Conservation (phyloP, 75 land plant species). For the Adiantum capillusveneris region DNA sequence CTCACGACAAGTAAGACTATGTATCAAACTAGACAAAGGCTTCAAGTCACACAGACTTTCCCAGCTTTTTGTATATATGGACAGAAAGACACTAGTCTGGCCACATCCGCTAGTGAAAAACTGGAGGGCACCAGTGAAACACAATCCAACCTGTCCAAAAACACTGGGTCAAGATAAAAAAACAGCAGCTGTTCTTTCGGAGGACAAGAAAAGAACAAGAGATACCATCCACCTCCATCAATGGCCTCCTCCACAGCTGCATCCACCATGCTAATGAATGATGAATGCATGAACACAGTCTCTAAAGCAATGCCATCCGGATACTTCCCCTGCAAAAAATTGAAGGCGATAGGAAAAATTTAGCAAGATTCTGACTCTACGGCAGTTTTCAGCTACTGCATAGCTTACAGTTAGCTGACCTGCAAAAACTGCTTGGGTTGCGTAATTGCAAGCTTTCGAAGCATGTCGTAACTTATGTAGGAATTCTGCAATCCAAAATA, state of each 20-base stretch:
- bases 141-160: conserved; percentile 65
- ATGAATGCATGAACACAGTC: conserved; percentile 68
- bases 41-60: conserved; percentile 43
- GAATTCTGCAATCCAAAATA: conserved; percentile 53
- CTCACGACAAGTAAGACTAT: too few species aligned
- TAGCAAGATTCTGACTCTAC: too few species aligned
- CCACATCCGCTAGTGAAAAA: conserved; percentile 55
- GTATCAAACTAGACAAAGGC: too few species aligned
- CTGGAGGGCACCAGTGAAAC: conserved; percentile 71
- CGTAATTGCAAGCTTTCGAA: conserved; percentile 79
- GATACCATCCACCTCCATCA: conserved; percentile 71
- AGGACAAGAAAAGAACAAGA: too few species aligned
- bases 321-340: conserved; percentile 76
- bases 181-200: too few species aligned
- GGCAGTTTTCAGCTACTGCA: too few species aligned
- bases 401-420: conserved; percentile 37
- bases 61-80: conserved; percentile 69
- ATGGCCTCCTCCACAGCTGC: conserved; percentile 84
- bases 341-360: background rate
- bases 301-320: conserved; percentile 78
- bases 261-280: conserved; percentile 83
- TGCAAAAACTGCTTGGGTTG: conserved; percentile 90
- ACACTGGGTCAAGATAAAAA: too few species aligned
- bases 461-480: conserved; percentile 74
- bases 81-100: conserved; percentile 63